phyloP scores from a whole-genome alignment of 192 early-diverging fungal genomes.

The Pilobolus umbonatus region DNA sequence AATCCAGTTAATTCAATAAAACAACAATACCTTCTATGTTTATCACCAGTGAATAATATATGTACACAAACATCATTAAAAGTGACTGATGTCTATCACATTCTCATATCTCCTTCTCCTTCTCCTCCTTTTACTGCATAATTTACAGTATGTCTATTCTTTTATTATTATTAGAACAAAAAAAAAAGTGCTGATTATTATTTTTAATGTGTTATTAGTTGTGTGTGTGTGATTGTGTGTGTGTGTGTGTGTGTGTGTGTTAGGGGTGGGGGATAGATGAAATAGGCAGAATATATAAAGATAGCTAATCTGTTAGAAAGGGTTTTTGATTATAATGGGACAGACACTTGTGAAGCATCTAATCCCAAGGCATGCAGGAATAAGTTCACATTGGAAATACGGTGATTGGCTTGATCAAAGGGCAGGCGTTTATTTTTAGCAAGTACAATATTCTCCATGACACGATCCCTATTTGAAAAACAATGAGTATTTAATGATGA shows the following conservation, averaged over 20 bases:
- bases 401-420: slow-evolving; percentile 55
- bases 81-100: no score
- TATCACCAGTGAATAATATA: no score
- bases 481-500: background rate
- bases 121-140: no score
- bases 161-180: no score
- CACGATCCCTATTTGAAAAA: slow-evolving; percentile 56
- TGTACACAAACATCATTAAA: no score
- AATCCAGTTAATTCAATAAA: no score
- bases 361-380: slow-evolving; percentile 95
- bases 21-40: no score
- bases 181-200: background rate
- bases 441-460: slow-evolving; percentile 72
- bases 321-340: slow-evolving; percentile 26
- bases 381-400: slow-evolving; percentile 84
- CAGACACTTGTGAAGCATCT: slow-evolving; percentile 74
- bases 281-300: slow-evolving; percentile 3
- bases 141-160: no score
- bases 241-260: background rate
- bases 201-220: background rate
- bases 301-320: background rate
- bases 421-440: slow-evolving; percentile 56
- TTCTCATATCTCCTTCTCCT: no score
- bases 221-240: background rate
- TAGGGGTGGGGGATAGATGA: background rate